A percentile compares a stretch with the other conserved stretches of the same genome.
phyloP scores from a whole-genome alignment of 208 protist species.

The Crithidia bombi region DNA sequence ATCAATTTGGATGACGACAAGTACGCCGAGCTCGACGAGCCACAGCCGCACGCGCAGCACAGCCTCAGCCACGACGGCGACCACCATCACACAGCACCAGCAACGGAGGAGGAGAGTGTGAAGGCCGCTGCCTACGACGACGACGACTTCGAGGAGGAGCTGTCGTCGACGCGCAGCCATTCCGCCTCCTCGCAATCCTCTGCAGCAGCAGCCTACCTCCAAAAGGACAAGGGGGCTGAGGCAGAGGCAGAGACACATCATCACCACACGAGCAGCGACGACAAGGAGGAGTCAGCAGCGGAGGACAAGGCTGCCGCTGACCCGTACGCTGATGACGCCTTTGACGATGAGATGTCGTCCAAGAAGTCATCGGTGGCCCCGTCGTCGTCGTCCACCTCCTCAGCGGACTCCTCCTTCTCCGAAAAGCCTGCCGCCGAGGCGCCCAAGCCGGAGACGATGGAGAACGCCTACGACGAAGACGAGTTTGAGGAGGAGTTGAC shows the following conservation, averaged over 20 bases:
- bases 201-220: slow-evolving; percentile 15
- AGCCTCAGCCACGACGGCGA: too few relatives aligned
- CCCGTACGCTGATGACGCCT: slow-evolving; percentile 42
- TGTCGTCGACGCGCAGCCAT: slow-evolving; percentile 6
- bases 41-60: too few relatives aligned
- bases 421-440: not conserved
- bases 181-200: not conserved
- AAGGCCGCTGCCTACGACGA: slow-evolving; percentile 39
- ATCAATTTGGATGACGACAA: too few relatives aligned
- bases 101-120: slow-evolving; percentile 12
- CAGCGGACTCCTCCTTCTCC: not conserved
- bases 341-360: slow-evolving; percentile 31
- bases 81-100: not conserved
- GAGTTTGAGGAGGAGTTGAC: slow-evolving; percentile 15
- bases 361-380: slow-evolving; percentile 16
- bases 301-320: too few relatives aligned
- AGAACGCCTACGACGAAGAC: slow-evolving; percentile 20
- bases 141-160: slow-evolving; percentile 46
- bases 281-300: too few relatives aligned
- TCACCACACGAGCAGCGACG: too few relatives aligned
- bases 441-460: not conserved
- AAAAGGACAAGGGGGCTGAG: too few relatives aligned
- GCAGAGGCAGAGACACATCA: too few relatives aligned
- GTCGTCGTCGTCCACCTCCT: not conserved
- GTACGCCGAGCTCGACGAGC: too few relatives aligned